A percentile compares a stretch with the other conserved stretches of the same genome.
Evolutionary conservation across 2,329 filamentous ascomycete genomes (phyloP).

Genomic region (Amphichorda felina): DNA sequence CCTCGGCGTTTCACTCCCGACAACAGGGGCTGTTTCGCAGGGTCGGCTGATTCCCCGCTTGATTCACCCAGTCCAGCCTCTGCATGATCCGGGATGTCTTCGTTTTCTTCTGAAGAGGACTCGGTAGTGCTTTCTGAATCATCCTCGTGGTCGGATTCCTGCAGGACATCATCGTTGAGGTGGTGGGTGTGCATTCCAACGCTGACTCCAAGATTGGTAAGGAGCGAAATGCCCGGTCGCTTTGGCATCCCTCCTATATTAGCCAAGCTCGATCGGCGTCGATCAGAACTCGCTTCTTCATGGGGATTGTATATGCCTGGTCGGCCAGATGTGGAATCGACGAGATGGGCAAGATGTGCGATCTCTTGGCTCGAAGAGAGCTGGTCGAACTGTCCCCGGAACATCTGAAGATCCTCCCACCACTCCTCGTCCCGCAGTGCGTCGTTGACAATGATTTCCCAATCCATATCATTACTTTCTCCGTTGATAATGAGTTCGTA

Average conservation of each 20-base stretch:
- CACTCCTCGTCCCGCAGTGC: slow-evolving; percentile 62
- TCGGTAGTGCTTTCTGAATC: slow-evolving; percentile 6
- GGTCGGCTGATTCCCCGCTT: neutral
- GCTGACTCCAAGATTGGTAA: slow-evolving; percentile 49
- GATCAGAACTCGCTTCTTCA: slow-evolving; percentile 10
- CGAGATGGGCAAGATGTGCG: slow-evolving; percentile 28
- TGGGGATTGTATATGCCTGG: slow-evolving; percentile 32
- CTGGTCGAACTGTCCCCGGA: slow-evolving; percentile 27
- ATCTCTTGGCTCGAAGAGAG: slow-evolving; percentile 30
- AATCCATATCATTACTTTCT: slow-evolving; percentile 37
- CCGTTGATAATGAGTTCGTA: slow-evolving; percentile 76
- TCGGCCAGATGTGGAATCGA: slow-evolving; percentile 28
- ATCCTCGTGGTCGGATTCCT: slow-evolving; percentile 15
- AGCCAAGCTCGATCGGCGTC: slow-evolving; percentile 34
- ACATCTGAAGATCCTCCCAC: slow-evolving; percentile 65
- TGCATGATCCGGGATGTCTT: slow-evolving; percentile 16
- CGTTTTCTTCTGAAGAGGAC: slow-evolving; percentile 17
- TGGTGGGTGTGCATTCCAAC: slow-evolving; percentile 68
- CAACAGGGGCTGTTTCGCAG: neutral
- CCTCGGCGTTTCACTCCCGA: neutral
- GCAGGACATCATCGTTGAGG: slow-evolving; percentile 50
- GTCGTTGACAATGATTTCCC: slow-evolving; percentile 49
- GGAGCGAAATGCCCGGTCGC: slow-evolving; percentile 39
- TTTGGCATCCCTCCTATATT: slow-evolving; percentile 51
- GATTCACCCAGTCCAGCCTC: too few species aligned